These are phyloP conservation scores for Arctium lappa DNA, from an alignment of 129 eudicot genomes.

Conservation along the genomic window DNA sequence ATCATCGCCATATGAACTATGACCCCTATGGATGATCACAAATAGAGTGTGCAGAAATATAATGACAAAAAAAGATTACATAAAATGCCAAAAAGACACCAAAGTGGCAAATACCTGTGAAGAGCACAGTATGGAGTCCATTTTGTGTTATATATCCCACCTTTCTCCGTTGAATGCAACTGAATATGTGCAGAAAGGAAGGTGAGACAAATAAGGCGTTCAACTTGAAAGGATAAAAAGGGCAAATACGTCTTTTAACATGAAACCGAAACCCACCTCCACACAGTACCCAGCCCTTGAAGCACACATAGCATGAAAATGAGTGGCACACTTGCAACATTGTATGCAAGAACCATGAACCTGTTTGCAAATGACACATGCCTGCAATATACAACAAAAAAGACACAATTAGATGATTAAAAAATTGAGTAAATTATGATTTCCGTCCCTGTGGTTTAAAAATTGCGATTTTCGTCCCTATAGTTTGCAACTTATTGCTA, in stretches of 20 bases:
- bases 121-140: slow-evolving; percentile 73
- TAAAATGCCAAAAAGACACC: background rate
- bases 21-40: too few relatives aligned
- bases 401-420: slow-evolving; percentile 7
- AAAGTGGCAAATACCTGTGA: slow-evolving; percentile 51
- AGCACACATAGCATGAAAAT: slow-evolving; percentile 78
- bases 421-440: too few relatives aligned
- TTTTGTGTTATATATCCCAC: slow-evolving; percentile 51
- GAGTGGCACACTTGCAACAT: slow-evolving; percentile 84
- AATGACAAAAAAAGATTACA: background rate
- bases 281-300: slow-evolving; percentile 82
- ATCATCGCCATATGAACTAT: too few relatives aligned
- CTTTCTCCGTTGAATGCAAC: slow-evolving; percentile 73
- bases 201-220: background rate
- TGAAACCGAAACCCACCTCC: slow-evolving; percentile 53
- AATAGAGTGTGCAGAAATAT: background rate
- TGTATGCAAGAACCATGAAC: slow-evolving; percentile 82
- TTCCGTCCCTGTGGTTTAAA: too few relatives aligned
- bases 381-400: slow-evolving; percentile 37
- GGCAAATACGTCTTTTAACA: background rate
- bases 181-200: slow-evolving; percentile 18
- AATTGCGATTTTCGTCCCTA: too few relatives aligned
- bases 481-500: too few relatives aligned
- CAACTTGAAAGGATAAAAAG: background rate
- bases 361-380: slow-evolving; percentile 77